phyloP scores from a whole-genome alignment of 768 basidiomycete genomes.

The Hericium alpestre region DNA sequence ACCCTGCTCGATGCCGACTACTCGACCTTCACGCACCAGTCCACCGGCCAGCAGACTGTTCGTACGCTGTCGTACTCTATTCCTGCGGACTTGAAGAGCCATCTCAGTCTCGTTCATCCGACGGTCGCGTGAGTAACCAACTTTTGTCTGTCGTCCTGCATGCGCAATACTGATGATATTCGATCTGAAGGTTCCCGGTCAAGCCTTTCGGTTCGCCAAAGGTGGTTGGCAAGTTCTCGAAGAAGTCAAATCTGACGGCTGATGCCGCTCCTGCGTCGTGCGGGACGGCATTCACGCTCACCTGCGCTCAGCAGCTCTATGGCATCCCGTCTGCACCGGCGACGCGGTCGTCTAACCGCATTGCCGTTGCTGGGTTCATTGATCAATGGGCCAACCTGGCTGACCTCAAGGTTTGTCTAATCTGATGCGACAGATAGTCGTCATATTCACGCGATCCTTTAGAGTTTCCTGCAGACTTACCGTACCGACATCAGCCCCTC shows the following conservation, averaged over 20 bases:
- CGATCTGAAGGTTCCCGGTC: background rate
- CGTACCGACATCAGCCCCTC: background rate
- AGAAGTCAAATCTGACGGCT: background rate
- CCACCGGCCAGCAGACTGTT: conserved; percentile 7
- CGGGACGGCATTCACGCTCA: conserved; percentile 14
- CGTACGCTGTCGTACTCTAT: conserved; percentile 2
- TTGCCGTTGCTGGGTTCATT: conserved; percentile 21
- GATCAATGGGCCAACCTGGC: conserved; percentile 18
- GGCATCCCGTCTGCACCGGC: conserved; percentile 24
- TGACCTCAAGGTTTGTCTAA: conserved; percentile 17
- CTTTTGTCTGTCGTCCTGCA: background rate
- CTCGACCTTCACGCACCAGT: conserved; percentile 8
- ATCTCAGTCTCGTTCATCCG: conserved; percentile 14
- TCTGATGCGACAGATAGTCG: background rate
- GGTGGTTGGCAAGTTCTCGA: background rate
- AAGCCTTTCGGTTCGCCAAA: background rate
- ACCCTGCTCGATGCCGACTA: conserved; percentile 10
- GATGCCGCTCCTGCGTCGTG: background rate
- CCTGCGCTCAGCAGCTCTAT: conserved; percentile 24
- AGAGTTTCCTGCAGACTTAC: background rate
- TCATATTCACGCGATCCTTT: background rate
- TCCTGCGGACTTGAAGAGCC: conserved; percentile 6
- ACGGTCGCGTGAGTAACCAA: conserved; percentile 5
- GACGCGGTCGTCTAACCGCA: conserved; percentile 13
- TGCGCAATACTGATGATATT: background rate